Evolutionary conservation across 371 early-diverging fungal species (phyloP).

Genomic region (Dinochytrium kinnereticum): DNA sequence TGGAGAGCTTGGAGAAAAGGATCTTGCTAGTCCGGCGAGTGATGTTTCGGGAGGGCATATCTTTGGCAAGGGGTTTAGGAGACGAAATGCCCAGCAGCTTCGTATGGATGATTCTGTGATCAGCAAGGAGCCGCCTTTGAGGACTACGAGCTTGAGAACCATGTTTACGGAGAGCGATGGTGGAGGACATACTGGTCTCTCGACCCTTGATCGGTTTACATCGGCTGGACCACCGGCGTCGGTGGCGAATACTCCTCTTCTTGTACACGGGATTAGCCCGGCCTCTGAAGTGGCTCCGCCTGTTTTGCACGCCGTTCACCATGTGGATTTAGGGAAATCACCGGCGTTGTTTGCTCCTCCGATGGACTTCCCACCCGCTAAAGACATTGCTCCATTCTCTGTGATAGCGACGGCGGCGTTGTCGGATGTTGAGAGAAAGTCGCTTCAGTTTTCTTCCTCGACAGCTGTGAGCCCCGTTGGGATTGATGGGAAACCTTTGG

Average conservation of each 20-base stretch:
- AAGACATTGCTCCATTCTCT: neutral
- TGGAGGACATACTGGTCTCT: neutral
- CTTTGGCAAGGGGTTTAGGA: constrained; percentile 5
- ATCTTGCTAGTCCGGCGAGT: neutral
- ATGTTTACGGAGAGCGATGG: neutral
- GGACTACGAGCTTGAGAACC: constrained; percentile 9
- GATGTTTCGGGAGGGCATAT: neutral
- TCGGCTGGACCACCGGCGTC: neutral
- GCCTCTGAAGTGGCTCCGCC: too few relatives aligned
- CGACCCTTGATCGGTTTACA: neutral
- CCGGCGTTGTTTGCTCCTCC: neutral
- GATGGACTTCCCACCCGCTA: neutral
- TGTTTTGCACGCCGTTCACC: too few relatives aligned
- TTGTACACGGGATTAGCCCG: too few relatives aligned
- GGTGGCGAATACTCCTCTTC: neutral
- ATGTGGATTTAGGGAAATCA: too few relatives aligned
- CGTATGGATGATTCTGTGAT: neutral
- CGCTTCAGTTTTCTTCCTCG: too few relatives aligned
- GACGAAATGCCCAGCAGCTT: neutral
- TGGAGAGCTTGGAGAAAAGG: constrained; percentile 11
- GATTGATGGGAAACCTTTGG: neutral
- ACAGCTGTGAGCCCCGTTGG: too few relatives aligned
- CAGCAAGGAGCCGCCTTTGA: constrained; percentile 4
- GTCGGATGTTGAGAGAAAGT: too few relatives aligned
- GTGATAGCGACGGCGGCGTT: too few relatives aligned